These are phyloP conservation scores for Fusarium acutatum DNA, from an alignment of 2,329 filamentous ascomycete genomes.

Conservation along the genomic window DNA sequence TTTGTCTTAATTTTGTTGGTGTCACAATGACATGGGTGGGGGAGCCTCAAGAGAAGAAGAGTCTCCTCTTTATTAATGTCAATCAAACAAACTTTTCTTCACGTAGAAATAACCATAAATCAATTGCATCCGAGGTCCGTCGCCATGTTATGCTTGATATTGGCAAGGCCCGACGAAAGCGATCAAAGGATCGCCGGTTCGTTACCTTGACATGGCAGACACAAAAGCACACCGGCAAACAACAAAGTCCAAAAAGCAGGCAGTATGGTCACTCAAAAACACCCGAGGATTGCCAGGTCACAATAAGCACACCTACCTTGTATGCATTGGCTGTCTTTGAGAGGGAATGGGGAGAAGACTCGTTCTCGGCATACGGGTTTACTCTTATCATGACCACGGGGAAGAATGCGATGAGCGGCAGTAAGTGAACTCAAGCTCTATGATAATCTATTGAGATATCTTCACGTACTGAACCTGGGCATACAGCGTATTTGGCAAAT, in stretches of 20 bases:
- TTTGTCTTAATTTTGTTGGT: background rate
- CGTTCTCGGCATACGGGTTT: conserved; percentile 13
- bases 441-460: fast-evolving
- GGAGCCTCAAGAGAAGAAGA: background rate
- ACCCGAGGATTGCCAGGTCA: background rate
- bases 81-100: background rate
- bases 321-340: background rate
- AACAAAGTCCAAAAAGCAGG: background rate
- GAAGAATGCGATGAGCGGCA: background rate
- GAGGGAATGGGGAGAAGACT: conserved; percentile 14
- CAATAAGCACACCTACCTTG: background rate
- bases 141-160: conserved; percentile 11
- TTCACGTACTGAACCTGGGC: background rate
- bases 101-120: background rate
- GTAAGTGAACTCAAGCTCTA: background rate
- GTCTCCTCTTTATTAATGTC: background rate
- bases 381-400: conserved; percentile 1
- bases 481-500: background rate
- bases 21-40: background rate
- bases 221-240: background rate
- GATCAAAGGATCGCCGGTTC: background rate
- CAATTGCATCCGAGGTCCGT: background rate
- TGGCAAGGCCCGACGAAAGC: background rate
- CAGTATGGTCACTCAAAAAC: background rate
- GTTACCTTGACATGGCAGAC: background rate